Percentiles rank a stretch among this genome's conserved stretches.
phyloP scores from a whole-genome alignment of 352 stramenopile species.

The Pythium volutum region DNA sequence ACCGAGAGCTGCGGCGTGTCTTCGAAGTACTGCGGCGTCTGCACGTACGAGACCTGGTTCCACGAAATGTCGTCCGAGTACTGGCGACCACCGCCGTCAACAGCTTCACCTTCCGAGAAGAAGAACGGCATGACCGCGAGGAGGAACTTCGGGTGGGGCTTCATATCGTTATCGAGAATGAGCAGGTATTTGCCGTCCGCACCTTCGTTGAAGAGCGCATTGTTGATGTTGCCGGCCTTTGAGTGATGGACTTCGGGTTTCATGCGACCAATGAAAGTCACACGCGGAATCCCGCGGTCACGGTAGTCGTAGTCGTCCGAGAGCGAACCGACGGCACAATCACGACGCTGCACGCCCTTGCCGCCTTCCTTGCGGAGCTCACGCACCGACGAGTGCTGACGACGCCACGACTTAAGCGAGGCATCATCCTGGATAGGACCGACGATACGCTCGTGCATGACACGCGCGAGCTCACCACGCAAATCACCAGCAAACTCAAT shows the following conservation, averaged over 20 bases:
- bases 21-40: constrained; percentile 90
- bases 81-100: constrained; percentile 77
- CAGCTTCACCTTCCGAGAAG: constrained; percentile 85
- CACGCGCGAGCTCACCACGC: constrained; percentile 68
- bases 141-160: constrained; percentile 87
- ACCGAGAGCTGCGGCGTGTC: constrained; percentile 80
- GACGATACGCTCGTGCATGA: constrained; percentile 88
- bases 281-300: constrained; percentile 80
- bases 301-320: constrained; percentile 91
- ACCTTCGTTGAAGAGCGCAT: constrained; percentile 87
- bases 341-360: constrained; percentile 78
- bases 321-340: constrained; percentile 84
- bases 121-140: constrained; percentile 86
- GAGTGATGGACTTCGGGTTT: constrained; percentile 88
- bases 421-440: constrained; percentile 74
- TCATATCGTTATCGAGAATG: constrained; percentile 93
- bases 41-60: constrained; percentile 89
- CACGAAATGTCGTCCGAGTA: constrained; percentile 89
- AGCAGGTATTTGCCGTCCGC: constrained; percentile 86
- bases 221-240: constrained; percentile 93
- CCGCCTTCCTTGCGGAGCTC: constrained; percentile 79
- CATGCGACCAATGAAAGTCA: constrained; percentile 87
- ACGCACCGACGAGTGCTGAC: constrained; percentile 82
- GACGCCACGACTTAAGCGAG: constrained; percentile 79
- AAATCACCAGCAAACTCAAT: constrained; percentile 86